Base-by-base conservation (phyloP, 139 green algal genomes). In the Pseudopediastrum boryanum region DNA sequence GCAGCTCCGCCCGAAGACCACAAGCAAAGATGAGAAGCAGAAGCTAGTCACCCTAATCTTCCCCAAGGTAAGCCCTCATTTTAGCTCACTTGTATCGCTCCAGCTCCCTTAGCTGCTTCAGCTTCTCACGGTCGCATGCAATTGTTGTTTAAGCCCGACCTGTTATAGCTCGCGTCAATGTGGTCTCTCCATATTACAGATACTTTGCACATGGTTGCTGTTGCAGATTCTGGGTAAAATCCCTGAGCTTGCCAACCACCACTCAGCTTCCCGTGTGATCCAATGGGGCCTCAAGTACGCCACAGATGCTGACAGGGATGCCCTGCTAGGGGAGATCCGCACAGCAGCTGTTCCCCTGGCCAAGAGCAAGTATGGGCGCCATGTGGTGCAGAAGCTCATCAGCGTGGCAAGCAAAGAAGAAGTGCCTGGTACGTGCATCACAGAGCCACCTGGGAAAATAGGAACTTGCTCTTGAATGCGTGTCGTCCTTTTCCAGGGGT, bases 311-410 rank as follows among this genome's bases (percentile, higher is more conserved):
- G 80, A 95, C 65, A 82, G 86, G 0, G 52, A 75, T 10, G 50
- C 21, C 16, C 85, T 97, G n/a, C 76, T 93, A 77, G 78, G 73
- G 23, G 89, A 97, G 84, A 59, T 97, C 35, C 23, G 84, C 38
- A 82, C 83, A 3, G 80, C 88, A 59, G 74, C 95, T 9, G 46
- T 96, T 38, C 83, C 89, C n/a, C 83, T 98, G 58, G 78, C 89
- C 46, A 94, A 94, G 80, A 90, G 73, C 78, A 92, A 92, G 59
- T 96, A 98, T 70, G 93, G 89, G 19, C 86, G 93, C 78, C 93
- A 96, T 80, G 67, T 97, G 62, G 89, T 97, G 44, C 84, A 81
- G 78, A 95, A 95, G 84, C 86, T 98, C 12, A 85, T 98, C 58
- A 86, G 68, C 50, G 58, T 79, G 31, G 88, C 90, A 29, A 82